phyloP scores from a whole-genome alignment of 352 stramenopile genomes.

The Phytophthora syringae region DNA sequence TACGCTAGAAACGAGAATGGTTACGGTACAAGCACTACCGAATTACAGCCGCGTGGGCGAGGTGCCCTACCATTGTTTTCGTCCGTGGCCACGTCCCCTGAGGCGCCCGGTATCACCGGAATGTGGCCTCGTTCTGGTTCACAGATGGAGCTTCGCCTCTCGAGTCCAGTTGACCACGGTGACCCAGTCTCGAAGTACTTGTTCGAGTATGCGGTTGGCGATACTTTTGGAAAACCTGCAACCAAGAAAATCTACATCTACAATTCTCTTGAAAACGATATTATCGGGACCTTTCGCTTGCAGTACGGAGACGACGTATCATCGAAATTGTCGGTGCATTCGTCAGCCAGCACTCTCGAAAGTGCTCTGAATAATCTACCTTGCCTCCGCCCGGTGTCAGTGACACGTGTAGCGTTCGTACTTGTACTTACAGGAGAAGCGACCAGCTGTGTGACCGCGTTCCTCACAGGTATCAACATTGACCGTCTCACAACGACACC shows the following conservation, averaged over 20 bases:
- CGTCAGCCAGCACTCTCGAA: conserved; percentile 43
- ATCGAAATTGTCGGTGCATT: conserved; percentile 58
- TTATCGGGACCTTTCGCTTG: conserved; percentile 68
- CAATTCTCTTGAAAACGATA: conserved; percentile 57
- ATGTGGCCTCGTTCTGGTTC: conserved; percentile 66
- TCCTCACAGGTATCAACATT: conserved; percentile 29
- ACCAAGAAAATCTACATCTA: conserved; percentile 61
- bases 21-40: conserved; percentile 62
- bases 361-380: conserved; percentile 50
- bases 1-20: conserved; percentile 75
- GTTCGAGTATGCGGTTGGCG: conserved; percentile 62
- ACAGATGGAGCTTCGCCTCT: conserved; percentile 51
- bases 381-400: conserved; percentile 54
- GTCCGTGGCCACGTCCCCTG: conserved; percentile 43
- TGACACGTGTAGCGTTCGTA: conserved; percentile 55
- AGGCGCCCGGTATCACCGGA: conserved; percentile 41
- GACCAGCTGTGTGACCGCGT: conserved; percentile 13
- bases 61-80: conserved; percentile 58
- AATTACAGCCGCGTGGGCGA: conserved; percentile 64
- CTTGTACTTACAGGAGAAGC: conserved; percentile 52
- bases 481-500: conserved; percentile 52
- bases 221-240: conserved; percentile 51
- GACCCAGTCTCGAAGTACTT: conserved; percentile 55
- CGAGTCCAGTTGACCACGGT: conserved; percentile 32
- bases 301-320: conserved; percentile 65